Conservation (phyloP, 1,284 basidiomycete species). For the Puccinia coronata region DNA sequence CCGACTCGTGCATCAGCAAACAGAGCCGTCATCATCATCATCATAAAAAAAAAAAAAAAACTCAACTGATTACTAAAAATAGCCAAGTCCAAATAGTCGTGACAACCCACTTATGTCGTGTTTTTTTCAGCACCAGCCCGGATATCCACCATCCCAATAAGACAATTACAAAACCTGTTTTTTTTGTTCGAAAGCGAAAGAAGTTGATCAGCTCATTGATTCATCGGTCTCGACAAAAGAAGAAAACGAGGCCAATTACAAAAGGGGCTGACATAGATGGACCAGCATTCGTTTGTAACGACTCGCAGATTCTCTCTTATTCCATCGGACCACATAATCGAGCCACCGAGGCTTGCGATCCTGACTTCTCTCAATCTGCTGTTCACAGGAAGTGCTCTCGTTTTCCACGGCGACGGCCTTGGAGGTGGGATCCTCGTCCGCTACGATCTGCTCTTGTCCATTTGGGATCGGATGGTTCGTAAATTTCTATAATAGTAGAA, state of each 20-base stretch:
- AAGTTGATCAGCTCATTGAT: no score
- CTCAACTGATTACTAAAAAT: slow-evolving; percentile 28
- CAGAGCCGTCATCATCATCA: background rate
- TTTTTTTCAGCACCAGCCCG: slow-evolving; percentile 22
- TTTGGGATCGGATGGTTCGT: background rate
- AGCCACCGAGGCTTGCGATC: background rate
- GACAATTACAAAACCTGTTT: slow-evolving; percentile 18
- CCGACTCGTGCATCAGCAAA: background rate
- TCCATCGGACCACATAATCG: background rate
- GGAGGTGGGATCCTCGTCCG: background rate
- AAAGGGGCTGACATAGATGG: slow-evolving; percentile 12
- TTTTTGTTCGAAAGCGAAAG: no score
- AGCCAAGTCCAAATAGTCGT: slow-evolving; percentile 45
- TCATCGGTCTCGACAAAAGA: no score
- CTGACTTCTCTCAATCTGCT: background rate
- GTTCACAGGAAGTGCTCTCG: background rate
- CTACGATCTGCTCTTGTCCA: background rate
- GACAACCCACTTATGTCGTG: slow-evolving; percentile 45
- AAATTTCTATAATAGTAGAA: background rate
- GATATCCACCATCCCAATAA: slow-evolving; percentile 41
- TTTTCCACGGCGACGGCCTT: background rate
- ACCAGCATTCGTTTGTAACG: slow-evolving; percentile 7
- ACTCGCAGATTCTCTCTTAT: slow-evolving; percentile 5
- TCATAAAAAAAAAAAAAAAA: background rate
- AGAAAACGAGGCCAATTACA: background rate